Evolutionary conservation across 2,329 filamentous ascomycete genomes (phyloP), one percentile per base, ranked within the genome.

Genomic region (Scedosporium boydii): DNA sequence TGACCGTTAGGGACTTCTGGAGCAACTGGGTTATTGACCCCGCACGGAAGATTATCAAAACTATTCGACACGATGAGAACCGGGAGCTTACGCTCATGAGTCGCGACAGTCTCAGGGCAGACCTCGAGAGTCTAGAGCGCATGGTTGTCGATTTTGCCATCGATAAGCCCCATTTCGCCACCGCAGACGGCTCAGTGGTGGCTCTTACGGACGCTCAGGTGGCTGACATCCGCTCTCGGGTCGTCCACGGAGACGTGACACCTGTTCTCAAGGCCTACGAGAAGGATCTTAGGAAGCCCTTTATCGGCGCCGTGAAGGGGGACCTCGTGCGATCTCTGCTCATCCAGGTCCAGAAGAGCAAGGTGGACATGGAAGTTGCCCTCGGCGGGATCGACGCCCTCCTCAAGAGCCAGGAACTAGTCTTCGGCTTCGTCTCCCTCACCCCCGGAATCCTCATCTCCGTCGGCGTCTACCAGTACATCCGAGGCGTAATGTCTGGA

Each of bases 81-180:
- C 96, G 91, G 71, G 93, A 98, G 71, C 93, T 99, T 66, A 95
- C 93, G 55, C 90, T 99, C 67, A 95, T 99, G 89, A 97, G 92
- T 76, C 90, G 91, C 64, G 89, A 93, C 67, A 97, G 92, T 67
- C 82, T 99, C 23, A 87, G 89, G 72, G 92, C 93, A 1, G 95
- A 99, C 72, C 86, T 91, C 38, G 91, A 92, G 61, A 97, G 92
- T 70, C 78, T 99, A 38, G 93, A 99, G 74, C 88, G 95, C 58
- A 99, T 99, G 95, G 96, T 99, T 3, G 88, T 99, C 44, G 95
- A 98, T 68, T 99, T 99, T 77, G 90, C 93, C 4, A 78, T 87
- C 9, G 92, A 96, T 68, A 91, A 92, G 69, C 89, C 91, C 1
- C 81, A 85, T 61, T 82, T 86, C 29, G 76, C 80, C 27, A 59